These are phyloP conservation scores for Hypoxylon fragiforme DNA, from an alignment of 495 filamentous ascomycete species.

Conservation along the genomic window DNA sequence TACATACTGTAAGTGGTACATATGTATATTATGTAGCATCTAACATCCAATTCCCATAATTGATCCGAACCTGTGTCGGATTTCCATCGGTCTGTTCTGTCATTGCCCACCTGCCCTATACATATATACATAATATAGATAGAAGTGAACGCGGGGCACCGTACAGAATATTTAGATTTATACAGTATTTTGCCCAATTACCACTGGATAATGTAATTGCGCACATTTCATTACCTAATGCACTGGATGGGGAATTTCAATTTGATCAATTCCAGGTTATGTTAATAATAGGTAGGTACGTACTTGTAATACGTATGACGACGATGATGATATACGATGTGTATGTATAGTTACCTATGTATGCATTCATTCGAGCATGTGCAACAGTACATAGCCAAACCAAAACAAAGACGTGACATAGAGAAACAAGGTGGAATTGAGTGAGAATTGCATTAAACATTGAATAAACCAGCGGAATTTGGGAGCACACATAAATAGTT, in stretches of 20 bases:
- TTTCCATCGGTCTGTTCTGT: not conserved
- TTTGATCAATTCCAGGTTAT: no score
- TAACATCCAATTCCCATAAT: not conserved
- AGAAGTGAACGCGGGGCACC: conserved; percentile 27
- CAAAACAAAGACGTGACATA: not conserved
- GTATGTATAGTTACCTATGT: not conserved
- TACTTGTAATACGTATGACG: conserved; percentile 5
- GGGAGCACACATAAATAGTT: no score
- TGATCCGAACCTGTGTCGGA: not conserved
- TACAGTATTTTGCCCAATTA: conserved; percentile 30
- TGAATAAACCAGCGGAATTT: no score
- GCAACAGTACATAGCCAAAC: not conserved
- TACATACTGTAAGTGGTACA: not conserved
- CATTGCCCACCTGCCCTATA: no score
- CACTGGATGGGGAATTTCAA: no score
- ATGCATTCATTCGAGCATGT: not conserved
- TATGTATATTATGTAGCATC: not conserved
- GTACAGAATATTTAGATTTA: not conserved
- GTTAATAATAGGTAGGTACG: not conserved
- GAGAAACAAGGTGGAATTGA: no score
- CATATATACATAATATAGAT: no score
- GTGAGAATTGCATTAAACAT: not conserved
- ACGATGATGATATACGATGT: conserved; percentile 3
- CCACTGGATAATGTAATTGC: not conserved
- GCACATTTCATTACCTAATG: conserved; percentile 2